These are phyloP conservation scores for Clonostachys rhizophaga DNA, from an alignment of 2,329 filamentous ascomycete species.

Conservation along the genomic window DNA sequence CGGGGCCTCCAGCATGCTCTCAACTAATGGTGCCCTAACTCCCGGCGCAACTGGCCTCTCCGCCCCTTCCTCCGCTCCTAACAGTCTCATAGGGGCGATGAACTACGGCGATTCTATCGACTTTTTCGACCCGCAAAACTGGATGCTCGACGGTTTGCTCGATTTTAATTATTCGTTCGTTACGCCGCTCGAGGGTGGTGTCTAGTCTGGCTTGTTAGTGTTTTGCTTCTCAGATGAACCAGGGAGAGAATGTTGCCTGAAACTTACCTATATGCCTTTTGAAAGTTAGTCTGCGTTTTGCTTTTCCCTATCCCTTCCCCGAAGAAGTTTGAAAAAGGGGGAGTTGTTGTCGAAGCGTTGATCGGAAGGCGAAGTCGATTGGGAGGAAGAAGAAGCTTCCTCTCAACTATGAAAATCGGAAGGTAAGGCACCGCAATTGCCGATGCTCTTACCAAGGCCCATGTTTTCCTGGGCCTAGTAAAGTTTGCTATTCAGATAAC, in stretches of 20 bases:
- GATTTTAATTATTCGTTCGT: conserved; percentile 71
- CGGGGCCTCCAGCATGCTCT: conserved; percentile 38
- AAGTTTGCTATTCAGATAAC: too few species aligned
- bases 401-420: neutral
- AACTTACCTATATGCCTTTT: neutral
- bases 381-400: too few species aligned
- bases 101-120: conserved; percentile 70
- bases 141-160: conserved; percentile 84
- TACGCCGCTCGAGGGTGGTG: conserved; percentile 45
- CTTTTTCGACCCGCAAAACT: conserved; percentile 88
- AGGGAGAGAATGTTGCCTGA: neutral
- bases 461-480: too few species aligned
- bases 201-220: conserved; percentile 16
- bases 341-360: too few species aligned
- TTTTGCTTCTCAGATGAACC: neutral
- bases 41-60: conserved; percentile 43
- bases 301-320: too few species aligned
- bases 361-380: too few species aligned
- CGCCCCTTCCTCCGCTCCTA: conserved; percentile 28
- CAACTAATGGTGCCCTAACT: conserved; percentile 46
- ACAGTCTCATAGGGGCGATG: conserved; percentile 42
- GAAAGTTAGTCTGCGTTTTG: too few species aligned
- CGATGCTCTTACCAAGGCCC: too few species aligned
- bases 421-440: neutral
- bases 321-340: too few species aligned